Base-by-base conservation (phyloP, 2,329 filamentous ascomycete genomes). In the Magnaporthiopsis poae region DNA sequence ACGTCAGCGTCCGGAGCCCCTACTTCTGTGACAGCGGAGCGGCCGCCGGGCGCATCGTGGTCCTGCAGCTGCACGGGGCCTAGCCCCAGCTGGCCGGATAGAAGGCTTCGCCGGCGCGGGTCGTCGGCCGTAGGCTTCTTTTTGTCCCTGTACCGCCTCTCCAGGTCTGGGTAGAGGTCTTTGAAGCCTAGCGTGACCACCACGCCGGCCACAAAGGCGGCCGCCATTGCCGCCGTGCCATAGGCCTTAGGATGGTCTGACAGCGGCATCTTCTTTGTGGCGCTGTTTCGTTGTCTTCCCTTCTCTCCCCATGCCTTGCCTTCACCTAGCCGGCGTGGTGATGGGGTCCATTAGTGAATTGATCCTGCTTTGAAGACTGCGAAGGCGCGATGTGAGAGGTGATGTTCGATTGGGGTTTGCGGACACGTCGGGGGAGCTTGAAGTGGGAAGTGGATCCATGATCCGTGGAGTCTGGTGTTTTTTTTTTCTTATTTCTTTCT, bases 151-250 rank as follows among this genome's bases (percentile, higher is more conserved):
- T 87, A 90, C 27, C 86, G 83, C 29, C 81, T 77, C 75, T 92
- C 88, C 62, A 92, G 81, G 71, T 91, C 88, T 0, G 90, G 88
- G 72, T 92, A 93, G 56, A 93, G 76, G 74, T 94, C 90, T 76
- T 92, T 92, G 79, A 91, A 87, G 67, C 89, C 88, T 2, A 95
- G 78, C 0, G 91, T 92, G 66, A 93, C 76, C 65, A 92, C 79
- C 65, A 92, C 83, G 61, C 93, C 92, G 12, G 90, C 83, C n/a
- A 88, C 76, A 72, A 97, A 96, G 73, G 90, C 90, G 27, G 87
- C 79, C 67, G 86, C 82, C 60, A 92, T 76, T 69, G 89, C 91
- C 35, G 88, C 85, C 3, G 83, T 83, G 76, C 86, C 84, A 73
- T 88, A 88, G 68, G 81, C 83, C 73, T 82, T 83, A 33, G 86